Base-by-base conservation (phyloP, 306 rosid species). In the Trichosanthes cucumerina region DNA sequence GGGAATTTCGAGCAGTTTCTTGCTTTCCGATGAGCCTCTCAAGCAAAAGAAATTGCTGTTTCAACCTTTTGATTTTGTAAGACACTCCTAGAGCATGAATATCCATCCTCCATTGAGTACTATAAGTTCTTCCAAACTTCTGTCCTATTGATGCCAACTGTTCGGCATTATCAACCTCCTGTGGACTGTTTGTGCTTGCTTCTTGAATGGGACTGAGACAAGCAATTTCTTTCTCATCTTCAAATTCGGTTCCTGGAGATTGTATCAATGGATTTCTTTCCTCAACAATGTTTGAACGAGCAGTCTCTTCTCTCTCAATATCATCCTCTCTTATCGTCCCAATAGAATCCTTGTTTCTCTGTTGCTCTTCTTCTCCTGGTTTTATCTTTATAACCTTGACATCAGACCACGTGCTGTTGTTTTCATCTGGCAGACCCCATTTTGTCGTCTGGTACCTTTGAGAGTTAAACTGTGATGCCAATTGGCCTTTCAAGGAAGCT, bases 31-130 rank as follows among this genome's bases (percentile, higher is more conserved):
- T 76, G 86, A 94, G 85, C 80, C 90, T 90, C 83, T 94, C 97
- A 4, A 94, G 89, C 87, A 92, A 86, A 81, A 85, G 41, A 79
- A 94, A 94, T 80, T 94, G 96, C 80, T 95, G 98, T 79, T 90
- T 95, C 75, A 95, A 87, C 85, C 98, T 89, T 85, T 95, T 95
- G 86, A 95, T 90, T 84, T 95, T 95, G 93, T 86, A 95, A 64
- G 96, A 89, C 65, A 92, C 87, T 72, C 97, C 96, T 79, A 94
- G 93, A 78, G 97, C 96, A 81, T 92, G 94, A 49, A 95, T 90
- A 83, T 95, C 98, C 93, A 95, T 88, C 86, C 90, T 90, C 97
- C 96, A 91, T 75, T 16, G 80, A 21, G 88, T 44, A 63, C 58
- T 82, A 59, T 72, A 79, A 73, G 77, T 78, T 77, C 73, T 79